Evolutionary conservation across 2,329 filamentous ascomycete genomes (phyloP).

Genomic region (Emmonsia crescens): DNA sequence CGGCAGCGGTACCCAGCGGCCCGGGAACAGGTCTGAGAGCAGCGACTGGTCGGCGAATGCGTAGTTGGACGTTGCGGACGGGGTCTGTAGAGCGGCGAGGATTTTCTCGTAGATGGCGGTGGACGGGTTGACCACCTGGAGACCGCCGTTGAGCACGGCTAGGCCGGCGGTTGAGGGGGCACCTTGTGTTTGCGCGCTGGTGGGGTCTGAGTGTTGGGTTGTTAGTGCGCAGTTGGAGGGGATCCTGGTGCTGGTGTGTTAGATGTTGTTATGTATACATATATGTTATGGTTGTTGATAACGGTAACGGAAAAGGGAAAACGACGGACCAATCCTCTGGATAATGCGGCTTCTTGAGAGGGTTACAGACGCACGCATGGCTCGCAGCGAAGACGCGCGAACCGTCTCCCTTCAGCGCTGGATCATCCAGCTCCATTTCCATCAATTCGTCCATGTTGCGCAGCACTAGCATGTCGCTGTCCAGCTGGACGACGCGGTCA

Average conservation of each 20-base stretch:
- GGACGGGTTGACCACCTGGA: conserved; percentile 53
- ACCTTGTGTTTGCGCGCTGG: conserved; percentile 42
- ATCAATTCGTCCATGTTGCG: conserved; percentile 89
- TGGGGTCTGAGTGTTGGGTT: conserved; percentile 42
- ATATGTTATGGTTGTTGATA: neutral
- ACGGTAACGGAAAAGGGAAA: neutral
- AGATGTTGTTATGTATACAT: neutral
- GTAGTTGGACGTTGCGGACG: conserved; percentile 38
- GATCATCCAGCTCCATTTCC: conserved; percentile 61
- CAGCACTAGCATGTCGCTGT: conserved; percentile 76
- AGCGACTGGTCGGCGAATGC: conserved; percentile 52
- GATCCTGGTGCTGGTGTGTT: conserved; percentile 24
- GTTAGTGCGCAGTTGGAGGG: conserved; percentile 53
- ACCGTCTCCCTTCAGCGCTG: conserved; percentile 41
- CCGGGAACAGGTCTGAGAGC: conserved; percentile 46
- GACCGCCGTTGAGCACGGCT: conserved; percentile 49
- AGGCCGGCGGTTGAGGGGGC: conserved; percentile 41
- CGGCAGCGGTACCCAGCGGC: conserved; percentile 48
- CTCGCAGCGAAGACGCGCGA: conserved; percentile 66
- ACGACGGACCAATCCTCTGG: conserved; percentile 54
- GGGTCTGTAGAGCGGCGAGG: conserved; percentile 34
- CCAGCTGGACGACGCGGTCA: conserved; percentile 68
- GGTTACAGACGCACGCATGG: conserved; percentile 81
- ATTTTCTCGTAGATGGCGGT: conserved; percentile 43
- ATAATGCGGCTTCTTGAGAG: conserved; percentile 66